Base-by-base conservation (phyloP, 352 stramenopile genomes). In the Phytophthora megakarya region DNA sequence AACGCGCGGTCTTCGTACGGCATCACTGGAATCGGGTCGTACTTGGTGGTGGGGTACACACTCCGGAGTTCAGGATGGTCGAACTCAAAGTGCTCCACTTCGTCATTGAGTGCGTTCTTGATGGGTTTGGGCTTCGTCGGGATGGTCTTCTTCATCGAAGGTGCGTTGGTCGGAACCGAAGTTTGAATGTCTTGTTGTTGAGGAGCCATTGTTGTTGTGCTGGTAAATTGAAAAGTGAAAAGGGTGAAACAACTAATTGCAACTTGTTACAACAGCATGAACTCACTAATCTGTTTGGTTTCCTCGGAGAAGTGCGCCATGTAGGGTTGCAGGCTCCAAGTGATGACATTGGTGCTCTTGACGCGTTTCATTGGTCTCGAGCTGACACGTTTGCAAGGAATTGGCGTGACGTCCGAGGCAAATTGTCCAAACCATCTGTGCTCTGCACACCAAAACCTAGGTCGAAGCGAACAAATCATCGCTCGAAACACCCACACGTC, bases 161-260 rank as follows among this genome's bases (percentile, higher is more conserved):
- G n/a, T 2, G 30, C 12, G 22, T 23, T 63, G 33, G 32, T 63
- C n/a, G 51, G 23, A 16, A 5, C 26, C 15, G 45, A 30, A 1
- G 21, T 58, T 19, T 65, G 57, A 5, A 15, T 18, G 37, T 65
- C 57, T 62, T 63, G 60, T 13, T 67, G 60, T 55, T 67, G 60
- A 55, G 60, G 60, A 26, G 60, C 60, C 60, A 67, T 78, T 72
- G 61, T 60, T 69, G 51, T 57, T 60, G 61, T 37, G 7, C 28
- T 11, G 44, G 50, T 39, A 18, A 61, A 67, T 62, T 67, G 35
- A 44, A 61, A 62, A 67, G 37, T 67, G 60, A 65, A 11, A 5
- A 39, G 26, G 16, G 25, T 16, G 26, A 22, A 51, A 30, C 40
- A 54, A 33, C 13, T n/a, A n/a, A n/a, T n/a, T n/a, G n/a, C n/a